Conservation (phyloP, 352 stramenopile species). For the Pythium scleroteichum region DNA sequence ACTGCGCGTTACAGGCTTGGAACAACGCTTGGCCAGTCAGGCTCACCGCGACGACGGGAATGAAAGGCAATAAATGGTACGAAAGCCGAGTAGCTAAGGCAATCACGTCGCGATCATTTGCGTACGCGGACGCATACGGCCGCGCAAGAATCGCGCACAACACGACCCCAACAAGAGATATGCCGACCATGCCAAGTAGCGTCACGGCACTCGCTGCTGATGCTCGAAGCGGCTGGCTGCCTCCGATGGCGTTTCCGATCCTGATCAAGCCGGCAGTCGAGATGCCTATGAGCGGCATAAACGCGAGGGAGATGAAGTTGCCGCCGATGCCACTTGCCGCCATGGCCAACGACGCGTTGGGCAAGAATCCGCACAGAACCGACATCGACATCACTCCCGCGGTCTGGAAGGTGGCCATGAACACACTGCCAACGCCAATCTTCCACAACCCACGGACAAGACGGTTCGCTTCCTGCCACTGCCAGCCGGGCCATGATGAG, state of each 20-base stretch:
- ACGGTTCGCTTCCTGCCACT: conserved; percentile 18
- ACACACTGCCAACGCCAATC: conserved; percentile 42
- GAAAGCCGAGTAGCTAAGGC: conserved; percentile 34
- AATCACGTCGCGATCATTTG: conserved; percentile 33
- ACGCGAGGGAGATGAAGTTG: conserved; percentile 44
- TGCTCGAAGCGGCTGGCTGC: conserved; percentile 41
- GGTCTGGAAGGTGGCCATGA: conserved; percentile 57
- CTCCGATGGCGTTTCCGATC: conserved; percentile 60
- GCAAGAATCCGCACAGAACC: conserved; percentile 52
- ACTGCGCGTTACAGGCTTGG: conserved; percentile 52
- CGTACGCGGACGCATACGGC: conserved; percentile 45
- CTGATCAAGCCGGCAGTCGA: conserved; percentile 54
- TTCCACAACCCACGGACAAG: conserved; percentile 16
- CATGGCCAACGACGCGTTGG: conserved; percentile 50
- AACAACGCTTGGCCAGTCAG: conserved; percentile 50
- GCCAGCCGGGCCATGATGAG: conserved; percentile 36
- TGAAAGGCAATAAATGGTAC: conserved; percentile 36
- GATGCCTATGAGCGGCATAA: conserved; percentile 55
- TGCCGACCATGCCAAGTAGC: conserved; percentile 32
- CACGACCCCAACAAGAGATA: conserved; percentile 33
- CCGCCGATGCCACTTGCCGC: conserved; percentile 56
- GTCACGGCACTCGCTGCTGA: conserved; percentile 24
- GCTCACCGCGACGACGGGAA: conserved; percentile 40
- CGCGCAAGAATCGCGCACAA: conserved; percentile 33
- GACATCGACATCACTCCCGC: conserved; percentile 46